Conservation (phyloP, 495 filamentous ascomycete species). For the Annulohypoxylon moriforme region DNA sequence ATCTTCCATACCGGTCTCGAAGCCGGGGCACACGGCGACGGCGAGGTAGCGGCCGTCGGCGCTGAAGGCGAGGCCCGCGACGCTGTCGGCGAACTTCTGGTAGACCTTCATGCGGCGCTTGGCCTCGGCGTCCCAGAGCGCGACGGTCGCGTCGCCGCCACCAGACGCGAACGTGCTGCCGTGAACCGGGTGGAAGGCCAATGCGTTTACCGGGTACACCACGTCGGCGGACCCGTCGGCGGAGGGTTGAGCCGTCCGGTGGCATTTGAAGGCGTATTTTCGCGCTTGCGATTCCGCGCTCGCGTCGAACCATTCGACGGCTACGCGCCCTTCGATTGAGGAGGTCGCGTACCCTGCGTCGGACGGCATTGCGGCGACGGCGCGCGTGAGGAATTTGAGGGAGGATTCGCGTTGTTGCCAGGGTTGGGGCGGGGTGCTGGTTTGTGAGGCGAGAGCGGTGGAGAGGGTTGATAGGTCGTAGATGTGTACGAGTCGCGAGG, state of each 20-base stretch:
- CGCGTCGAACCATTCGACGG: conserved; percentile 97
- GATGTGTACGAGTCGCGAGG: conserved; percentile 88
- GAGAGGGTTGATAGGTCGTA: conserved; percentile 84
- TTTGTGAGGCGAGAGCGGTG: conserved; percentile 61
- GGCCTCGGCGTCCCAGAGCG: conserved; percentile 91
- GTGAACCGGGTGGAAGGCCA: conserved; percentile 89
- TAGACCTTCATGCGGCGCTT: conserved; percentile 93
- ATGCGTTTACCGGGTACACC: conserved; percentile 93
- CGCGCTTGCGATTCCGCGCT: conserved; percentile 82
- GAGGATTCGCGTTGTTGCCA: conserved; percentile 92
- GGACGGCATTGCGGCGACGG: conserved; percentile 95
- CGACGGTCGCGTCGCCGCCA: conserved; percentile 94
- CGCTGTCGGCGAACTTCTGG: conserved; percentile 80
- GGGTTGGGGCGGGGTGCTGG: conserved; percentile 68
- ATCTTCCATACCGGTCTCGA: conserved; percentile 90
- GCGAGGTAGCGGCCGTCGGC: conserved; percentile 84
- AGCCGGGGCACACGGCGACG: conserved; percentile 86
- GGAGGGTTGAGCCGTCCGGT: conserved; percentile 69
- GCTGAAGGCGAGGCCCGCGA: conserved; percentile 81
- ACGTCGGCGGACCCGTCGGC: conserved; percentile 68
- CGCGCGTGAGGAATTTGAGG: conserved; percentile 94
- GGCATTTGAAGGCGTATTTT: conserved; percentile 99
- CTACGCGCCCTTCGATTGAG: conserved; percentile 92
- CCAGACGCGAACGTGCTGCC: conserved; percentile 89
- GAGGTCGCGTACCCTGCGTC: conserved; percentile 90